phyloP scores from a whole-genome alignment of 164 flowering plant species.

The Aristolochia contorta region DNA sequence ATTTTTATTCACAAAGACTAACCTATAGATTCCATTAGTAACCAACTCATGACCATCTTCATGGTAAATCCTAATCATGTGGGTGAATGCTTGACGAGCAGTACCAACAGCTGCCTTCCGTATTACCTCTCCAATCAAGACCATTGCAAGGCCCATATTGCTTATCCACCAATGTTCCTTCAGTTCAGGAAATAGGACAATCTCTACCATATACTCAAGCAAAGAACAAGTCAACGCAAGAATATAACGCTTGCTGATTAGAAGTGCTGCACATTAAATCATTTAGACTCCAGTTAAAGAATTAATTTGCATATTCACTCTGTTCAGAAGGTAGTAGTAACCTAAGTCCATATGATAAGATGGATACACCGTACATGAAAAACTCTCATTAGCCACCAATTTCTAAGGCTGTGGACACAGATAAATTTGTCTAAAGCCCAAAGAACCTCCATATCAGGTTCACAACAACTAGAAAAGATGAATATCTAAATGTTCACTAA shows the following conservation, averaged over 20 bases:
- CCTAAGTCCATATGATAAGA: too few species aligned
- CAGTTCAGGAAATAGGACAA: slow-evolving; percentile 46
- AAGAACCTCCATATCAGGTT: too few species aligned
- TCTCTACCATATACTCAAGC: slow-evolving; percentile 59
- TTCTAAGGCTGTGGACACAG: too few species aligned
- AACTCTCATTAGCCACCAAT: too few species aligned
- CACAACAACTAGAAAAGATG: too few species aligned
- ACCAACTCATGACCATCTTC: slow-evolving; percentile 64
- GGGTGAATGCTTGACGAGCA: slow-evolving; percentile 83
- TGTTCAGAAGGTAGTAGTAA: too few species aligned
- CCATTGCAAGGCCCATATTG: slow-evolving; percentile 63
- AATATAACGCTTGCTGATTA: slow-evolving; percentile 63
- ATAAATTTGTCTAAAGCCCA: too few species aligned
- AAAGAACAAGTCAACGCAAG: slow-evolving; percentile 66
- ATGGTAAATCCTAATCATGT: slow-evolving; percentile 45
- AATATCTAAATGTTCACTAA: too few species aligned
- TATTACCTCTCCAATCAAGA: slow-evolving; percentile 69
- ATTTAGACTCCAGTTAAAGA: too few species aligned
- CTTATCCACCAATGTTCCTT: slow-evolving; percentile 79
- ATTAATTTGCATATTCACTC: too few species aligned
- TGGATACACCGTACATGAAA: too few species aligned
- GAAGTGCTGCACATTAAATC: slow-evolving; percentile 33
- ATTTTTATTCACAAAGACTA: background rate
- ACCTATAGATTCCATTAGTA: slow-evolving; percentile 65
- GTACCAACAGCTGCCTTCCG: slow-evolving; percentile 78